These are phyloP conservation scores for Ettlia oleoabundans DNA, from an alignment of 139 green algal species.

Conservation along the genomic window DNA sequence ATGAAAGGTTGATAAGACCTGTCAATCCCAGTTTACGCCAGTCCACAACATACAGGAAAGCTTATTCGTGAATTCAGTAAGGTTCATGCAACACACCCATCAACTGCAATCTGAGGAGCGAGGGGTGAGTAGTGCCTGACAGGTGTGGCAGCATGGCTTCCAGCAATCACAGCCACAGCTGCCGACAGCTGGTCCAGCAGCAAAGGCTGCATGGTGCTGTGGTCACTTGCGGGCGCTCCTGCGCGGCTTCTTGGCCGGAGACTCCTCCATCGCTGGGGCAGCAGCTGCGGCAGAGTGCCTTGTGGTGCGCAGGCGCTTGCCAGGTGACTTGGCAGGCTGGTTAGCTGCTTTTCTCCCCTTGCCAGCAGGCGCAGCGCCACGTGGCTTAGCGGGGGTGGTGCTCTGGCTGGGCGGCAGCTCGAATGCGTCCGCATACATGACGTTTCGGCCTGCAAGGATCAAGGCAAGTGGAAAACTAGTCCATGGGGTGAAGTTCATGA, in stretches of 20 bases:
- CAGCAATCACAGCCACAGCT: too few species aligned
- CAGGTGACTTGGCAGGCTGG: constrained; percentile 4
- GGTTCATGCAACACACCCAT: too few species aligned
- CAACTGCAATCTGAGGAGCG: too few species aligned
- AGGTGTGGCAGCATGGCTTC: too few species aligned
- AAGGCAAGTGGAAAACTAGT: not conserved
- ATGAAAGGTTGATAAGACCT: too few species aligned
- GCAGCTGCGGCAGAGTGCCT: not conserved
- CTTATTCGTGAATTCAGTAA: too few species aligned
- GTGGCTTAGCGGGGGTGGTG: constrained; percentile 6
- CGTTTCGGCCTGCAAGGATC: constrained; percentile 8
- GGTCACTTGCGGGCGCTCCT: constrained; percentile 12
- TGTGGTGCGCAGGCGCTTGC: constrained; percentile 10
- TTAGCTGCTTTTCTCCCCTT: not conserved
- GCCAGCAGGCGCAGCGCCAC: not conserved
- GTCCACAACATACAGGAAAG: too few species aligned
- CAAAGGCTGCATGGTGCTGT: too few species aligned
- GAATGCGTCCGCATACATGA: constrained; percentile 9
- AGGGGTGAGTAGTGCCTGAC: too few species aligned
- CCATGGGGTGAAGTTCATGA: not conserved
- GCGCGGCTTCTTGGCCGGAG: constrained; percentile 28
- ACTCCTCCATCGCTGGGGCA: not conserved
- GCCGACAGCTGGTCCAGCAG: too few species aligned
- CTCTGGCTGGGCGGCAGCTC: constrained; percentile 31
- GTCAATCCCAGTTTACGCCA: too few species aligned